phyloP scores from a whole-genome alignment of 352 stramenopile species.

The Pythium guiyangense region DNA sequence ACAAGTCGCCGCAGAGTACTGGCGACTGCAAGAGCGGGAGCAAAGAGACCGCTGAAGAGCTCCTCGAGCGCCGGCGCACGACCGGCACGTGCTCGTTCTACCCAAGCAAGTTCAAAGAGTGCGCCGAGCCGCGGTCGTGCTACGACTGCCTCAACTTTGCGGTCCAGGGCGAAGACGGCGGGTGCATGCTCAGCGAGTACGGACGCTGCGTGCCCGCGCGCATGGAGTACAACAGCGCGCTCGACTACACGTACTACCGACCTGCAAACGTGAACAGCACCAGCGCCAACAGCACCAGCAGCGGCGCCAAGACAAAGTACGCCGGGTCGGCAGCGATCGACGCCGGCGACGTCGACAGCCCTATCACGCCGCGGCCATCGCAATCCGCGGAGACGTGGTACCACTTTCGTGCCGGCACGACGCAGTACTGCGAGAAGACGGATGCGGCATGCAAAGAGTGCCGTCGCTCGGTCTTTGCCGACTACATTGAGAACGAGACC shows the following conservation, averaged over 20 bases:
- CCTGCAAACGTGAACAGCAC: slow-evolving; percentile 8
- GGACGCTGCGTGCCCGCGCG: slow-evolving; percentile 9
- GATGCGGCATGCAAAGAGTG: slow-evolving; percentile 10
- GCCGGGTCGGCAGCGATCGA: not conserved
- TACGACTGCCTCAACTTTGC: slow-evolving; percentile 53
- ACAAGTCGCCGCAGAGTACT: not conserved
- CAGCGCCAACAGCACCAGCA: not conserved
- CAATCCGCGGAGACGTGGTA: slow-evolving; percentile 1
- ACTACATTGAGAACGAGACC: slow-evolving; percentile 11
- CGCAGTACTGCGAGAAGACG: slow-evolving; percentile 10
- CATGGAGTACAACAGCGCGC: slow-evolving; percentile 2
- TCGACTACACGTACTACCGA: slow-evolving; percentile 10
- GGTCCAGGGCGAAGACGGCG: slow-evolving; percentile 22
- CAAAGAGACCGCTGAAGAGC: slow-evolving; percentile 11
- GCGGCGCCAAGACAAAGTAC: not conserved
- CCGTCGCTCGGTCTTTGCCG: slow-evolving; percentile 13
- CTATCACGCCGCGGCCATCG: not conserved
- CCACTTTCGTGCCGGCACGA: slow-evolving; percentile 8
- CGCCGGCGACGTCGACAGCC: not conserved
- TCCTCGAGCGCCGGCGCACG: slow-evolving; percentile 20
- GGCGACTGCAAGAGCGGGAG: slow-evolving; percentile 6
- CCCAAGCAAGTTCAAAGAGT: slow-evolving; percentile 30
- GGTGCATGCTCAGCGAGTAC: slow-evolving; percentile 34
- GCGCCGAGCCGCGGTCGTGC: slow-evolving; percentile 35
- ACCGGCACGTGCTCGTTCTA: slow-evolving; percentile 37